Evolutionary conservation across 2,329 filamentous ascomycete species (phyloP).

Genomic region (Cytospora schulzeri): DNA sequence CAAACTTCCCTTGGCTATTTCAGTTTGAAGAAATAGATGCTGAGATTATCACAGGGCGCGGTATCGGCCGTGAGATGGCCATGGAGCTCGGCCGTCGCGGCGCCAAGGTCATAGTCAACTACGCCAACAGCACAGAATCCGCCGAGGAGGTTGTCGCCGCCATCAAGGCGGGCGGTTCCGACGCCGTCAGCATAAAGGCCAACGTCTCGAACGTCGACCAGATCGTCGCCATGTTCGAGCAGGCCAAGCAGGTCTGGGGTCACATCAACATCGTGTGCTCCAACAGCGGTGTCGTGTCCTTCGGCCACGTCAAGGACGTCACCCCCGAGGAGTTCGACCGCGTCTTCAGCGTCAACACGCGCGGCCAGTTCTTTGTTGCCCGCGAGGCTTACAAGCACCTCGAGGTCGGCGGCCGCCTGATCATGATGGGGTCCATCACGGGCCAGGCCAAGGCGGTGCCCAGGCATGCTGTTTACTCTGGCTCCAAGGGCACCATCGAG

Average conservation of each 20-base stretch:
- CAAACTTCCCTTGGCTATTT: background rate
- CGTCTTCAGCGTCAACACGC: constrained; percentile 68
- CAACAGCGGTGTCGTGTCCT: constrained; percentile 69
- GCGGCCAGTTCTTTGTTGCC: constrained; percentile 73
- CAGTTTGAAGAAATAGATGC: background rate
- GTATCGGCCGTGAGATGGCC: constrained; percentile 68
- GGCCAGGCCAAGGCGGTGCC: constrained; percentile 68
- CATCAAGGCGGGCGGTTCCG: constrained; percentile 65
- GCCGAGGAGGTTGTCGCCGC: constrained; percentile 66
- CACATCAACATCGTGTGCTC: constrained; percentile 71
- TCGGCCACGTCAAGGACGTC: constrained; percentile 69
- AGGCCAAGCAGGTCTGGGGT: constrained; percentile 65
- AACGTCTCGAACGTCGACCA: constrained; percentile 67
- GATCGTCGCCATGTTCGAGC: constrained; percentile 64
- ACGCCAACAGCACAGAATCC: constrained; percentile 64
- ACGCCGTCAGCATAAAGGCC: constrained; percentile 67
- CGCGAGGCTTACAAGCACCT: constrained; percentile 71
- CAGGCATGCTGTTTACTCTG: constrained; percentile 74
- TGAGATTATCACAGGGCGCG: constrained; percentile 49
- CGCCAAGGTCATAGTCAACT: constrained; percentile 68
- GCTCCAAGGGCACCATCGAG: constrained; percentile 75
- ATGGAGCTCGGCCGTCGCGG: constrained; percentile 66
- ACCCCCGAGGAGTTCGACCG: constrained; percentile 72
- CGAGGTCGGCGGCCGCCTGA: constrained; percentile 67
- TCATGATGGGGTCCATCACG: constrained; percentile 74